Conservation (phyloP, 1,284 basidiomycete genomes). For the Cutaneotrichosporon curvatum region DNA sequence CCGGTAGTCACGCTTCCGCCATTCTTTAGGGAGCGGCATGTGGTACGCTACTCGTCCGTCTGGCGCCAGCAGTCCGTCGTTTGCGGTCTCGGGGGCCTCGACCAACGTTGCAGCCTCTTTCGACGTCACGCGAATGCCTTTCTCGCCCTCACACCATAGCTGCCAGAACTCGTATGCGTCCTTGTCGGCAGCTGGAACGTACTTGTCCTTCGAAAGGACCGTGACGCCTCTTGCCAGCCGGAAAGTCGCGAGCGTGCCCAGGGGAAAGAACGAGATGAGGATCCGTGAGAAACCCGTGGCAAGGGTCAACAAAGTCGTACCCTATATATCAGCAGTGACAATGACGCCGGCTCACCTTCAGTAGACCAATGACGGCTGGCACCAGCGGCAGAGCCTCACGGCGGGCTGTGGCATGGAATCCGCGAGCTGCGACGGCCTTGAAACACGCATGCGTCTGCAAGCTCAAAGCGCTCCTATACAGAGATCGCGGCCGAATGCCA, state of each 20-base stretch:
- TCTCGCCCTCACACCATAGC: conserved; percentile 42
- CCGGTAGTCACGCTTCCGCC: not conserved
- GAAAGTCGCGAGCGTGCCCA: conserved; percentile 34
- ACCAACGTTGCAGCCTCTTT: conserved; percentile 18
- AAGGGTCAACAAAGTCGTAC: conserved; percentile 45
- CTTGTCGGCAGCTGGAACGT: conserved; percentile 21
- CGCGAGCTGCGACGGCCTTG: not conserved
- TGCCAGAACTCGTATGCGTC: conserved; percentile 39
- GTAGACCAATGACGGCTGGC: conserved; percentile 31
- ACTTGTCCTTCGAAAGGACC: conserved; percentile 24
- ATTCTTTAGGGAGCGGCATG: conserved; percentile 8
- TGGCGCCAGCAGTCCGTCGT: conserved; percentile 17
- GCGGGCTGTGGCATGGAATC: conserved; percentile 35
- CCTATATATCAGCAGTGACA: conserved; percentile 35
- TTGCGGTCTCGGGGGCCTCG: conserved; percentile 12
- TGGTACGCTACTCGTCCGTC: conserved; percentile 32
- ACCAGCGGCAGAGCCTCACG: conserved; percentile 40
- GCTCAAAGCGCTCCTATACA: no score
- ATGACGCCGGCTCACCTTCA: conserved; percentile 31
- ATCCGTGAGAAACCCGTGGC: conserved; percentile 38
- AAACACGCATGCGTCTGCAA: not conserved
- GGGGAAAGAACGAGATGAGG: conserved; percentile 43
- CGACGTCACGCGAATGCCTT: conserved; percentile 15
- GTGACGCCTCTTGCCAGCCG: conserved; percentile 19
- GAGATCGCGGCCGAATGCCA: no score